Percentiles rank a stretch among this genome's conserved stretches.
Conservation (phyloP, 2,329 filamentous ascomycete species). For the Penicillium sp. region DNA sequence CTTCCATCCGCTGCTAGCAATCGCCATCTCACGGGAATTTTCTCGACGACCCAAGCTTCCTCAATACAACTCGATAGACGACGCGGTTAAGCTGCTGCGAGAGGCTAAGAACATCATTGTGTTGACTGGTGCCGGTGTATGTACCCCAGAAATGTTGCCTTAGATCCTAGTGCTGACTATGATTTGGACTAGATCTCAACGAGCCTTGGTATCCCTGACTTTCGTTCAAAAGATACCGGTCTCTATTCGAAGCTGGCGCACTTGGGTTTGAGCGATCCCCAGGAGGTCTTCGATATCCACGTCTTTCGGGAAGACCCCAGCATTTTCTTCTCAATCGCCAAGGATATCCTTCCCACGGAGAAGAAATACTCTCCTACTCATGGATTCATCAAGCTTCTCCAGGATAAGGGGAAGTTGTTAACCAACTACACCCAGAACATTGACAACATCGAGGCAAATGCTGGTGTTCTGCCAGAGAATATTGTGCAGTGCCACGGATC, state of each 20-base stretch:
- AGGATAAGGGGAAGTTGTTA: slow-evolving; percentile 80
- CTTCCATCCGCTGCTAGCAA: slow-evolving; percentile 69
- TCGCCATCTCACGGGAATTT: slow-evolving; percentile 75
- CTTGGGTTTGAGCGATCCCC: slow-evolving; percentile 74
- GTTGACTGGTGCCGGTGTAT: slow-evolving; percentile 78
- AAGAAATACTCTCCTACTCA: slow-evolving; percentile 86
- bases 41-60: slow-evolving; percentile 73
- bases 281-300: slow-evolving; percentile 90
- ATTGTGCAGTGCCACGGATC: slow-evolving; percentile 95
- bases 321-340: slow-evolving; percentile 87
- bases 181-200: slow-evolving; percentile 65
- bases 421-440: slow-evolving; percentile 99
- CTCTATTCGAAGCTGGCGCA: slow-evolving; percentile 81
- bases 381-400: slow-evolving; percentile 83
- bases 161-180: not conserved
- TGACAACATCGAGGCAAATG: slow-evolving; percentile 86
- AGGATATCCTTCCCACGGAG: slow-evolving; percentile 78
- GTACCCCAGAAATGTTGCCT: slow-evolving; percentile 13
- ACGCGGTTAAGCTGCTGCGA: slow-evolving; percentile 73
- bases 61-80: slow-evolving; percentile 78
- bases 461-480: slow-evolving; percentile 74
- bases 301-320: slow-evolving; percentile 80
- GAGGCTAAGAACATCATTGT: slow-evolving; percentile 80
- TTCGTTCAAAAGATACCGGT: slow-evolving; percentile 86
- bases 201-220: slow-evolving; percentile 93